Conservation (phyloP, 139 green algal species). For the Edaphochlamys debaryana region DNA sequence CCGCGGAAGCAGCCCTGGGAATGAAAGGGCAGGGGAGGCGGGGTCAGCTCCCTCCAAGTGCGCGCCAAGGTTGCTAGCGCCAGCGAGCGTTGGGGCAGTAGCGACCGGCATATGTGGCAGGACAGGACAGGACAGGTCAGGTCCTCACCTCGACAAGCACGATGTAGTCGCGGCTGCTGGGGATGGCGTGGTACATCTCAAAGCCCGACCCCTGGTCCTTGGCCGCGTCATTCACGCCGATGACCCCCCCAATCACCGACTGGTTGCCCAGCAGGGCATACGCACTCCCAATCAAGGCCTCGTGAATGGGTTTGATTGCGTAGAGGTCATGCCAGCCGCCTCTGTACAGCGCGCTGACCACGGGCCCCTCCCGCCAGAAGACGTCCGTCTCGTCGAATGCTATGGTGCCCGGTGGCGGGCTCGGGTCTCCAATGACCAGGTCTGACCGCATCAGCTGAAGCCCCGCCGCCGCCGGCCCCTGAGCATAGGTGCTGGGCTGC, state of each 20-base stretch:
- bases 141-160: neutral
- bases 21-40: no score
- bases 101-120: no score
- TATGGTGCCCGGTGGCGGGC: neutral
- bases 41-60: no score
- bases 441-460: neutral
- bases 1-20: neutral
- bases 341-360: neutral
- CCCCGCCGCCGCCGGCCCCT: no score
- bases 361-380: neutral
- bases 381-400: neutral
- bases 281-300: neutral
- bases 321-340: neutral
- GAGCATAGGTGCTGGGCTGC: neutral
- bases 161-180: neutral
- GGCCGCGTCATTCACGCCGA: no score
- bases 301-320: neutral
- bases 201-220: no score
- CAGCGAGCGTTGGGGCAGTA: no score
- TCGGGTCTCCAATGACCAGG: neutral
- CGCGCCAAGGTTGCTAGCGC: no score
- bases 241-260: neutral
- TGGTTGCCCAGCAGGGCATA: neutral
- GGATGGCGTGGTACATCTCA: neutral
- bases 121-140: no score